Base-by-base conservation (phyloP, 495 filamentous ascomycete species). In the Xylaria scruposa region DNA sequence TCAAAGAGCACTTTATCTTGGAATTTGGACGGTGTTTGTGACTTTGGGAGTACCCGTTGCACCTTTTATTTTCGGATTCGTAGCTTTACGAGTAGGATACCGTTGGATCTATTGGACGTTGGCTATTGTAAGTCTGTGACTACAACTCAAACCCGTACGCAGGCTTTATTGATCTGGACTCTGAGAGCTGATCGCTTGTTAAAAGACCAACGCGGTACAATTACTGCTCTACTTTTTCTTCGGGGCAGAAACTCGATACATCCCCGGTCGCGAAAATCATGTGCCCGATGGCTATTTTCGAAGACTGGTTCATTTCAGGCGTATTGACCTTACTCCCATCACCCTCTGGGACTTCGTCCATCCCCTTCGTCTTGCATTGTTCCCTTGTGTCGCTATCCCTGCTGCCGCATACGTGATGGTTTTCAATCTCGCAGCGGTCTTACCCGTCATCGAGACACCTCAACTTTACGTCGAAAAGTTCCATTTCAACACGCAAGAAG, bases 221-320 rank as follows among this genome's bases (percentile, higher is more conserved):
- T 83, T 89, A 59, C 78, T 89, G 64, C 68, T 86, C 44, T 89
- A 88, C 72, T 69, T 89, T 54, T 87, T 89, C 81, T 78, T 89
- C n/a, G 84, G 85, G 38, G 84, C 86, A 0, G 88, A 90, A 74
- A 87, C 88, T 17, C 85, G 83, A 54, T 89, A 87, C 72, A 73
- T 89, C 29, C 26, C 36, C 31, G 31, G 47, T 17, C 42, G 51
- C 17, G 44, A 58, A 4, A 58, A 24, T 81, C 79, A 72, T 81
- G 81, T 59, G 76, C 76, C 24, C 74, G 84, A 70, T 86, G 86
- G 71, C 70, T 86, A 70, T 78, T 70, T 17, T 76, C 89, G 71
- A 73, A 77, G 21, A 83, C 83, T 46, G 85, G 88, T 65, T 84
- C 87, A 73, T 83, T 85, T 1, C 81, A 77, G 2, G 86, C 62